phyloP scores from a whole-genome alignment of 768 basidiomycete genomes.

The Leccinum subgranulosum region DNA sequence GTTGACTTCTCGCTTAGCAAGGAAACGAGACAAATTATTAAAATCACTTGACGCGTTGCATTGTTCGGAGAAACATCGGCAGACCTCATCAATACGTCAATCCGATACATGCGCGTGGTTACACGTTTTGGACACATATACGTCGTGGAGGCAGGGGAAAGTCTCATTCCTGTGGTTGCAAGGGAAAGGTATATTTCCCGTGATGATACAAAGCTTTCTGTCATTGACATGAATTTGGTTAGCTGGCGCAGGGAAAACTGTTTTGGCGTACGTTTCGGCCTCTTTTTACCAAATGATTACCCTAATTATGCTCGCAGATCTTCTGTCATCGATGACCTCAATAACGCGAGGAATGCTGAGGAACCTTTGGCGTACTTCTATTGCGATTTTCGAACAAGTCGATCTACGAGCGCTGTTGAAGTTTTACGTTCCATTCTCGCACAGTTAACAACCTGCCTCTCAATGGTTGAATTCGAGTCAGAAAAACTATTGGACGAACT shows the following conservation, averaged over 20 bases:
- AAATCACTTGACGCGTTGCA: not conserved
- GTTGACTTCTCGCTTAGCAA: not conserved
- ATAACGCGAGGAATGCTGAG: not conserved
- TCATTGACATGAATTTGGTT: not conserved
- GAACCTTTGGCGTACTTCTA: slow-evolving; percentile 17
- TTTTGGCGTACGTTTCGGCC: not conserved
- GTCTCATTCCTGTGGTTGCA: slow-evolving; percentile 11
- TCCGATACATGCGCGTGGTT: slow-evolving; percentile 15
- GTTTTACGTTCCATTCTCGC: slow-evolving; percentile 20
- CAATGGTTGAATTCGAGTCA: not conserved
- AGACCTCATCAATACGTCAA: not conserved
- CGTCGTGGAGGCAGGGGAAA: slow-evolving; percentile 3
- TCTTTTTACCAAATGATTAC: not conserved
- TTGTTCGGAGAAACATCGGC: not conserved
- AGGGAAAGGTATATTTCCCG: slow-evolving; percentile 15
- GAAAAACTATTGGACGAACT: slow-evolving; percentile 5
- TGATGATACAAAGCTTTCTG: not conserved
- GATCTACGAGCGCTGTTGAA: slow-evolving; percentile 9
- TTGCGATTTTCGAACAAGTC: slow-evolving; percentile 17
- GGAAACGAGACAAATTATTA: not conserved
- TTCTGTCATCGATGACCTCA: not conserved
- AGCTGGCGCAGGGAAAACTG: not conserved
- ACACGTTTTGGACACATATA: not conserved
- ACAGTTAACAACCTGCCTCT: slow-evolving; percentile 6
- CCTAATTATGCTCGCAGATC: not conserved